Base-by-base conservation (phyloP, 371 early-diverging fungal species). In the Mucor circinelloides region DNA sequence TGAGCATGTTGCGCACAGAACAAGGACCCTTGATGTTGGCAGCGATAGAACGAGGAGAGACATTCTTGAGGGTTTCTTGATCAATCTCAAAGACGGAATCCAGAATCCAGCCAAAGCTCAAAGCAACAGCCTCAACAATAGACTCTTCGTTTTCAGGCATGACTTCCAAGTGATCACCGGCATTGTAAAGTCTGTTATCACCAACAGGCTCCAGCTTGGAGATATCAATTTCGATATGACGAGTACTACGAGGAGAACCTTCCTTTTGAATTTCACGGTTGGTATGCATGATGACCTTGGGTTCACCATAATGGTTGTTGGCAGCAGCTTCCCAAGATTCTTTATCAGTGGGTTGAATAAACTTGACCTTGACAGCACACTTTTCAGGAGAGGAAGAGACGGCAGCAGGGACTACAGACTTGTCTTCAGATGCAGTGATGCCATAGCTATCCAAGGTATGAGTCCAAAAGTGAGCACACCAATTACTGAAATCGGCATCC, bases 151-250 rank as follows among this genome's bases (percentile, higher is more conserved):
- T 85, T 40, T 79, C 75, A 9, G 88, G 85, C 67, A 77, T 75
- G 1, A 87, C 73, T 67, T 86, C 88, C 12, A 87, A 69, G 62
- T 87, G 88, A 58, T 87, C 88, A 65, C 86, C 88, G 12, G 88
- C 77, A 28, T 75, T 58, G 40, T 84, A 87, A 17, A 68, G 48
- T 17, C 60, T 30, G n/a, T 69, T 63, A 3, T 70, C 74, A 36
- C 68, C 68, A 21, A 75, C 32, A 10, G 76, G 66, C 1, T 59
- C 57, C 17, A 82, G 30, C 1, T 67, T 34, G 6, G 74, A 67
- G 42, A 79, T 71, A 66, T 83, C 83, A 34, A 83, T 67, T 56
- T 84, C 82, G 50, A 86, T 70, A 44, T 85, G 84, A 17, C 83
- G 77, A 0, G 86, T 86, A 58, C 80, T 80, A 28, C 78, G 74